Base-by-base conservation (phyloP, 2,329 filamentous ascomycete genomes). In the Ophiostoma montium region DNA sequence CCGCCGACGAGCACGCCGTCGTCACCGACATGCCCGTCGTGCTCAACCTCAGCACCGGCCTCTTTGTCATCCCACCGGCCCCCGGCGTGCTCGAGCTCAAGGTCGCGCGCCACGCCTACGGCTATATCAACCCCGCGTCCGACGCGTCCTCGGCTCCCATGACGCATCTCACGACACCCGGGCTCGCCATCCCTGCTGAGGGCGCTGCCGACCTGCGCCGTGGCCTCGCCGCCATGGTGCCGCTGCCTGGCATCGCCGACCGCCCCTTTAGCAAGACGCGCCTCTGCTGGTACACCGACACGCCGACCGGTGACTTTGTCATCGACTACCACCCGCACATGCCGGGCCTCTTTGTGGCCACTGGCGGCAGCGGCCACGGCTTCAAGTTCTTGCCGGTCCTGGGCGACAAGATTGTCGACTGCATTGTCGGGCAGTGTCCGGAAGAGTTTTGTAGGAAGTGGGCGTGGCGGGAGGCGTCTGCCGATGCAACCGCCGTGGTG, bases 261-360 rank as follows among this genome's bases (percentile, higher is more conserved):
- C 69, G 82, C 23, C 74, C 76, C 1, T 86, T 84, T 66, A 65
- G 65, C 51, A 67, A 69, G 48, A 82, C 78, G 2, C 70, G 80
- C 21, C 65, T 86, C 48, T 87, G 83, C 66, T 87, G 83, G 83
- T 87, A 87, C 61, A 78, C 78, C 5, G 83, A 87, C 65, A 87
- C 83, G 57, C 71, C 76, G 8, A 77, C 76, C 16, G 82, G 76
- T 19, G 78, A 87, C 59, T 87, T 84, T 66, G 70, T 87, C 49
- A 70, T 86, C 52, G 76, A 80, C 58, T 79, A 80, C 62, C 82
- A 86, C 57, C 82, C 83, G 0, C 64, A 69, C 15, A 75, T 75
- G 62, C 60, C 69, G 50, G 70, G 72, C 13, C 63, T 82, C 4
- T 82, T 82, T 57, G 57, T 82, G 21, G 76, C 76, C 0, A 80